Evolutionary conservation across 176 grass and related monocot species (phyloP), one percentile per base, ranked within the genome.

Genomic region (Musa schizocarpa): DNA sequence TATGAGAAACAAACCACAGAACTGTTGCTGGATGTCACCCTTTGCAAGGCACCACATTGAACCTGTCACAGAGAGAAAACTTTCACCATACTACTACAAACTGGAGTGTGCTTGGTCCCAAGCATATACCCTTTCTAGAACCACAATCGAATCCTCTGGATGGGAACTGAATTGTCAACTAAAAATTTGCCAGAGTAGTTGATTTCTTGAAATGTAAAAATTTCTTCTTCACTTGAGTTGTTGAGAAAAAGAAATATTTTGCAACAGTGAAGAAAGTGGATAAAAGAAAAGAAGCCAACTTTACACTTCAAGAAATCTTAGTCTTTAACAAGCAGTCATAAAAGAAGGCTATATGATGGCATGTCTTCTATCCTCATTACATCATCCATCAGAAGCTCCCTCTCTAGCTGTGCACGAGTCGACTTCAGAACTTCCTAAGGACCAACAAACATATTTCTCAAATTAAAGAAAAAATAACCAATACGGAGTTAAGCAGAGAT

Each of bases 291-390:
- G 20, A 52, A 71, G 19, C 14, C 9, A 53, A 72, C 14, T 72
- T 72, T 72, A 72, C 69, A 72, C 17, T 52, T 72, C 50, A 72
- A 43, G 21, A 26, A 26, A 67, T 27, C 23, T 24, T 29, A 27
- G n/a, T 69, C 17, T 34, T 56, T 7, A 76, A 55, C 73, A 69
- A 58, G 50, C 59, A 50, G 57, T 80, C 90, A 98, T 75, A 85
- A 85, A 75, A 98, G 94, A 56, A 93, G 78, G 78, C 78, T 87
- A 74, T 93, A 98, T 26, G 94, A 98, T 11, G 94, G 94, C 90
- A 98, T 98, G 77, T 98, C 90, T 93, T 98, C 94, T 26, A 98
- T 98, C 72, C 90, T 77, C 72, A 93, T 87, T 61, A 98, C 94
- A 67, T 98, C 94, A 1, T 93, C 88, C 67, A 93, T 79, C 62